Base-by-base conservation (phyloP, 768 basidiomycete species). In the Dendrothele bispora region DNA sequence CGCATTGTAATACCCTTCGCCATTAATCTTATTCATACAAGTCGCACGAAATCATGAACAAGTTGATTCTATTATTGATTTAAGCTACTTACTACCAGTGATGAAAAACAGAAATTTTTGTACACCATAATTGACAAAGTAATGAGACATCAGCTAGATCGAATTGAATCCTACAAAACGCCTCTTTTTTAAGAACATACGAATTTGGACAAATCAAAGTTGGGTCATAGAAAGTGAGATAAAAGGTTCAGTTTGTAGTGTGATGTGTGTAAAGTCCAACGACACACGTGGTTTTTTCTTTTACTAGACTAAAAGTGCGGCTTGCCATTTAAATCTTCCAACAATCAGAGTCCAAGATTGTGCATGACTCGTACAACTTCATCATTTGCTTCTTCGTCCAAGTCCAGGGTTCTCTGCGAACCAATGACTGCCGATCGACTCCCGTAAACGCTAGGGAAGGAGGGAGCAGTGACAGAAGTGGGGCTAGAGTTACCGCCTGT, bases 391-490 rank as follows among this genome's bases (percentile, higher is more conserved):
- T 85, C 83, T 48, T 75, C 55, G 17, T 57, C 53, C 50, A 26
- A 59, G 65, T 54, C 40, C 57, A 61, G 48, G 54, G 62, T 62
- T 52, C 74, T 65, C 53, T 77, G 78, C 20, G 71, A 57, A 11
- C 75, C 75, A 14, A 77, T 66, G 22, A 76, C 70, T 5, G 73
- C 65, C 35, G 73, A 71, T 46, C 71, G 65, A 21, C 66, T 54
- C 1, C 82, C 88, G 61, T 91, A 91, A 8, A 92, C 90, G 56
- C 88, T 91, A 12, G 89, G 90, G 70, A 91, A 92, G 10, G 80
- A 84, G 36, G 89, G 89, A 17, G 86, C 85, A 5, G 86, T 86
- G 24, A 72, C 81, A 22, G 87, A 89, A 24, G 78, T 81, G n/a
- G 88, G 88, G 57, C 86, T 91, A 34, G 87, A 88, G 52, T 85